Evolutionary conservation across 2,329 filamentous ascomycete species (phyloP).

Genomic region (Sporothrix sp.): DNA sequence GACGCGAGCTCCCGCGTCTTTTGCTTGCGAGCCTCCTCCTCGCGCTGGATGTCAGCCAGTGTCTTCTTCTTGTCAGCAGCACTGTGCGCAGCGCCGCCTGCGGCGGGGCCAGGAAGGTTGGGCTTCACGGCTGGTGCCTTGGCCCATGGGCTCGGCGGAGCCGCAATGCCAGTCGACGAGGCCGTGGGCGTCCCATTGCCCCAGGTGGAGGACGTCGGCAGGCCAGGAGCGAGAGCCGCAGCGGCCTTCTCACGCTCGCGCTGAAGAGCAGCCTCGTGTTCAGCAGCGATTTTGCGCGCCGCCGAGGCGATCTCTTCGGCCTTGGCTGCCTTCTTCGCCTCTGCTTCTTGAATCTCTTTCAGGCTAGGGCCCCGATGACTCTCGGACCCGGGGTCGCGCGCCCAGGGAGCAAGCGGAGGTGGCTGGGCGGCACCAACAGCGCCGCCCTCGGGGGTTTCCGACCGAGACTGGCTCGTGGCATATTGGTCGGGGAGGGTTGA

Average conservation of each 20-base stretch:
- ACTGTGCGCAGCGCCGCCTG: slow-evolving; percentile 24
- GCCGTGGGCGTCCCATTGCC: slow-evolving; percentile 65
- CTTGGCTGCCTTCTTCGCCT: slow-evolving; percentile 86
- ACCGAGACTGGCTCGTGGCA: slow-evolving; percentile 53
- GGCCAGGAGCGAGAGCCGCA: slow-evolving; percentile 57
- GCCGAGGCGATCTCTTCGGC: slow-evolving; percentile 72
- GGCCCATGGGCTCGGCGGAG: slow-evolving; percentile 52
- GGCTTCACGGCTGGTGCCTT: slow-evolving; percentile 48
- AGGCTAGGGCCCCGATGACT: slow-evolving; percentile 77
- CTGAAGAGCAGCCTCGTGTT: slow-evolving; percentile 61
- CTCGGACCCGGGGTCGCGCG: slow-evolving; percentile 65
- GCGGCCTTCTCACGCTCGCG: slow-evolving; percentile 49
- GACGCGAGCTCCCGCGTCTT: slow-evolving; percentile 46
- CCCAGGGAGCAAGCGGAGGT: slow-evolving; percentile 86
- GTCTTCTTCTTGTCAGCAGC: slow-evolving; percentile 62
- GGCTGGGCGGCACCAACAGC: slow-evolving; percentile 30
- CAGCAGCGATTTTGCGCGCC: slow-evolving; percentile 64
- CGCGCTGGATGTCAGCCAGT: slow-evolving; percentile 88
- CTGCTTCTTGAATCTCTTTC: slow-evolving; percentile 92
- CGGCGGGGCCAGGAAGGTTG: slow-evolving; percentile 19
- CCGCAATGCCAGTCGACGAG: slow-evolving; percentile 46
- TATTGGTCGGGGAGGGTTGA: slow-evolving; percentile 74
- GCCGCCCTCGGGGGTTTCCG: slow-evolving; percentile 58
- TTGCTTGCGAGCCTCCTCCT: slow-evolving; percentile 85
- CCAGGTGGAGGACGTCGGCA: slow-evolving; percentile 87